Evolutionary conservation across 805 yeast species (phyloP), one percentile per base, ranked within the genome.

Genomic region (Debaryomyces hansenii): DNA sequence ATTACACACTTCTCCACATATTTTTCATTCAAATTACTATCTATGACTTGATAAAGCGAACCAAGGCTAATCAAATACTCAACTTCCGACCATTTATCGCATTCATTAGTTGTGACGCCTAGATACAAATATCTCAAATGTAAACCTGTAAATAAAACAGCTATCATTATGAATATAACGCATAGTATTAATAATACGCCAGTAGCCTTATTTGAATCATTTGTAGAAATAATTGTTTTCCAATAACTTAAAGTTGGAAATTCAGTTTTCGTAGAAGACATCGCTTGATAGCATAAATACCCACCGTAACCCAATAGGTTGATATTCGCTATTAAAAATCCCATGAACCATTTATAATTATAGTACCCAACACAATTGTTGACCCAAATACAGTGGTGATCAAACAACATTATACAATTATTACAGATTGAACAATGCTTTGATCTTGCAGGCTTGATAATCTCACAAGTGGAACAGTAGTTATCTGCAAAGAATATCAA

Each of bases 41-140:
- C 50, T 4, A 28, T 28, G 20, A 59, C 46, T 36, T 50, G 54
- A 51, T 62, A 73, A 2, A 76, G 59, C 5, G 60, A 38, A 0
- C 62, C 59, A 7, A 58, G 28, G 12, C 53, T 40, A 2, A 73
- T 55, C 47, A 81, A 68, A 41, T 78, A 75, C 45, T 82, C 82
- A 11, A 87, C 72, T 3, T 74, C 80, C 15, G 69, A 78, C 95
- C 95, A 87, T 58, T 87, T 87, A 42, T 73, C 81, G 14, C 78
- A 67, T 62, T 87, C 96, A 56, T 84, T 85, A 4, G 91, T 84
- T 10, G 94, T 86, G 60, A 83, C 83, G 0, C 96, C 96, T 36
- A 78, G 71, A 51, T 73, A 75, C 2, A 86, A 66, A 51, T 79
- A 73, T 28, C 72, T 58, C 20, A 81, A 34, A 52, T 84, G 87